Base-by-base conservation (phyloP, 2,329 filamentous ascomycete genomes). In the Xylariaceae sp. region DNA sequence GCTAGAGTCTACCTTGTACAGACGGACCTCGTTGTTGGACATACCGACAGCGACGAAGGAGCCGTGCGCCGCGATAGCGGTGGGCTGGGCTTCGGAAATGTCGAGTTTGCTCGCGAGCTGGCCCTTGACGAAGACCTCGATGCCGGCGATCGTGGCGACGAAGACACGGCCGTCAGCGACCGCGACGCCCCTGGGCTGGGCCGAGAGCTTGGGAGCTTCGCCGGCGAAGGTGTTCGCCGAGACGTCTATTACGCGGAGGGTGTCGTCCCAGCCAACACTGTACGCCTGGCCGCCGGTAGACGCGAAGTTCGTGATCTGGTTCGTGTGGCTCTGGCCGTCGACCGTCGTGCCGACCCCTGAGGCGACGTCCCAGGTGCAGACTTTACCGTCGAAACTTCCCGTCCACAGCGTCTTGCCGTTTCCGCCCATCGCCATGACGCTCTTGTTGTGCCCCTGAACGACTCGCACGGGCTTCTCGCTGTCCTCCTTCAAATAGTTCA, bases 181-280 rank as follows among this genome's bases (percentile, higher is more conserved):
- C n/a, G 71, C 69, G 11, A 72, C 66, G n/a, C 68, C 70, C 59
- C 68, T 93, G 2, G 94, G 94, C 70, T 97, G 94, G 15, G 87
- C 88, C 2, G 84, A 80, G 17, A 96, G 82, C 70, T 88, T 87
- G 37, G 81, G 76, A 1, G 84, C 79, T 53, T 81, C 80, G 57
- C 89, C 90, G 4, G 87, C 81, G 73, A 95, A 97, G 0, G 87
- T 89, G 68, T 85, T 88, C 55, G 87, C 84, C 0, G 85, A 81
- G 60, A 88, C 81, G 65, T 96, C 92, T 42, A 95, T 81, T 49
- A 84, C 88, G 63, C 92, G 88, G 42, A 97, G 79, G 0, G 88
- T 91, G 73, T 99, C 94, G 71, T 99, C 94, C 94, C 93, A 99
- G 64, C 88, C 92, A 56, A 93, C 89, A 69, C 88, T 93, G 76